Percentiles rank a stretch among this genome's conserved stretches.
phyloP scores from a whole-genome alignment of 805 yeast species.

The Sugiyamaella americana region DNA sequence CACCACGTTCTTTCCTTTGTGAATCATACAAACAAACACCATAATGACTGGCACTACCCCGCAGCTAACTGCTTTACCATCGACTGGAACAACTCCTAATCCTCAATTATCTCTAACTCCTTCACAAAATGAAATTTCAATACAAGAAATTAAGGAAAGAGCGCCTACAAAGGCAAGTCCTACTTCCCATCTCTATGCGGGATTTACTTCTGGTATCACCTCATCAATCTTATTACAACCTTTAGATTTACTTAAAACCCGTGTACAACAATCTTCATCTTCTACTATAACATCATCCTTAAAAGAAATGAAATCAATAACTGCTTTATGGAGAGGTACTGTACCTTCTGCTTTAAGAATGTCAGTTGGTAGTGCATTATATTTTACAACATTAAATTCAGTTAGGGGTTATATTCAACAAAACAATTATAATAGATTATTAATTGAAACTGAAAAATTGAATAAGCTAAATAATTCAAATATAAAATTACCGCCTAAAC shows the following conservation, averaged over 20 bases:
- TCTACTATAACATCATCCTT: slow-evolving; percentile 22
- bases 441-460: background rate
- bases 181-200: slow-evolving; percentile 60
- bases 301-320: slow-evolving; percentile 18
- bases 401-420: slow-evolving; percentile 47
- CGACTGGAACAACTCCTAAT: too few species aligned
- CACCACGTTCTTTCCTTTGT: too few species aligned
- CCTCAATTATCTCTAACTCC: too few species aligned
- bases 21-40: too few species aligned
- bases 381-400: slow-evolving; percentile 64
- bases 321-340: slow-evolving; percentile 87
- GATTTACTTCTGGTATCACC: slow-evolving; percentile 77
- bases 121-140: too few species aligned
- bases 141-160: too few species aligned
- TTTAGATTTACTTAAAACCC: slow-evolving; percentile 77
- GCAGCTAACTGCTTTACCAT: background rate
- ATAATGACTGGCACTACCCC: background rate
- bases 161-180: background rate
- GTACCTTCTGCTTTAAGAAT: slow-evolving; percentile 86
- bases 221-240: slow-evolving; percentile 83
- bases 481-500: too few species aligned
- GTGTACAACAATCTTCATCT: slow-evolving; percentile 59
- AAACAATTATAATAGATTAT: slow-evolving; percentile 7
- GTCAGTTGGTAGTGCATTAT: slow-evolving; percentile 83
- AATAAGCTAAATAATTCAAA: background rate